These are phyloP conservation scores for Penicillium frequentans DNA, from an alignment of 2,329 filamentous ascomycete species.

Conservation along the genomic window DNA sequence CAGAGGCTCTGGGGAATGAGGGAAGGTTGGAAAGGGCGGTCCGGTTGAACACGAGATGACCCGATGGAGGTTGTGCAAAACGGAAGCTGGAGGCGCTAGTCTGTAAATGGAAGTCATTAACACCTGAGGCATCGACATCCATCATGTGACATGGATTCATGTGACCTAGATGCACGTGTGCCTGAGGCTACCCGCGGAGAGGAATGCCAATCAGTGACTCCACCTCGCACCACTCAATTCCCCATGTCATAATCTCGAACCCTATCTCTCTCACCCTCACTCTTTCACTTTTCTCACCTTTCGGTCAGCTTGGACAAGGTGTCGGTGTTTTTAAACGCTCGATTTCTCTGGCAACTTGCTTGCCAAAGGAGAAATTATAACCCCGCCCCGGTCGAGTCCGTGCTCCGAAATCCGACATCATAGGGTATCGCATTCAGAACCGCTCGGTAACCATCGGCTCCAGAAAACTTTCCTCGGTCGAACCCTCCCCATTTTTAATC, in stretches of 20 bases:
- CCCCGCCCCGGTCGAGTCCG: constrained; percentile 25
- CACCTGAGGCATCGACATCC: constrained; percentile 15
- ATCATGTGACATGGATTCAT: constrained; percentile 21
- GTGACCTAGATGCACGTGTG: constrained; percentile 1
- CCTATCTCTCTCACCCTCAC: constrained; percentile 4
- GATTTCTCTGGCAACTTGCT: constrained; percentile 29
- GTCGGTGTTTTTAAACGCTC: constrained; percentile 23
- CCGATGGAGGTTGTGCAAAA: constrained; percentile 43
- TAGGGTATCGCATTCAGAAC: constrained; percentile 29
- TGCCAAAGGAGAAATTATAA: constrained; percentile 16
- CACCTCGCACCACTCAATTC: constrained; percentile 29
- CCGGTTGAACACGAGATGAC: constrained; percentile 37
- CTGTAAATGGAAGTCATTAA: constrained; percentile 25
- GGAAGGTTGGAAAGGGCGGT: constrained; percentile 32
- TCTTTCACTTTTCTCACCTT: constrained; percentile 3
- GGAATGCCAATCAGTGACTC: constrained; percentile 20
- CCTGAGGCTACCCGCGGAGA: constrained; percentile 24
- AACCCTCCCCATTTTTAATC: background rate
- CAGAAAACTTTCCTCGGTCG: constrained; percentile 10
- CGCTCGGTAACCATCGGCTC: constrained; percentile 30
- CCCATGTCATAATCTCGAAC: constrained; percentile 13
- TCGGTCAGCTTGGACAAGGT: constrained; percentile 18
- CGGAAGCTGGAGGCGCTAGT: constrained; percentile 33
- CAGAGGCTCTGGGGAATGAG: constrained; percentile 26
- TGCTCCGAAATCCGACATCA: constrained; percentile 25